Conservation (phyloP, 2,329 filamentous ascomycete species). For the Aspergillus unguis region DNA sequence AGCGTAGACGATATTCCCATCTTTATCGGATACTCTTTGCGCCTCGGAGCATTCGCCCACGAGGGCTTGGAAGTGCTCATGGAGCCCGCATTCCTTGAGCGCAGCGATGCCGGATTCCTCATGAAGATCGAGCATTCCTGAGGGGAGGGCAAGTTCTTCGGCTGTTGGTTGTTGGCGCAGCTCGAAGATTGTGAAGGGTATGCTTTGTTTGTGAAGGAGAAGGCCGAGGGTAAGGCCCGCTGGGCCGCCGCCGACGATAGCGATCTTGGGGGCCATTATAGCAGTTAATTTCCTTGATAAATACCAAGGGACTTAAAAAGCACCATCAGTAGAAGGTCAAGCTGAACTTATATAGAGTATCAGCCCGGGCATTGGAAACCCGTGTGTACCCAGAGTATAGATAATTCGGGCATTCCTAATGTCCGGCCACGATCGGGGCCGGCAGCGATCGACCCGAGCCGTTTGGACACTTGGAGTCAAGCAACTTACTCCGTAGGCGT, state of each 20-base stretch:
- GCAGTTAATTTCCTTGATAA: neutral
- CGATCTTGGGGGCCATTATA: neutral
- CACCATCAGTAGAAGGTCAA: neutral
- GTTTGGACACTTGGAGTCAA: neutral
- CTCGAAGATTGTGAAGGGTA: conserved; percentile 30
- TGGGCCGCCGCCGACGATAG: conserved; percentile 26
- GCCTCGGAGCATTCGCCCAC: conserved; percentile 5
- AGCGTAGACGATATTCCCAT: conserved; percentile 4
- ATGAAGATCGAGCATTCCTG: conserved; percentile 28
- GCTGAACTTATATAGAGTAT: neutral
- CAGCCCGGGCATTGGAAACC: neutral
- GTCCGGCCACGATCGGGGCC: neutral
- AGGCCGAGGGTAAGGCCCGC: conserved; percentile 27
- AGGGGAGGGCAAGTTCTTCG: conserved; percentile 17
- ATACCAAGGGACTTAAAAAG: neutral
- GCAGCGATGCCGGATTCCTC: conserved; percentile 26
- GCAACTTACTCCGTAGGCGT: no score
- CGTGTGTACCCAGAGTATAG: neutral
- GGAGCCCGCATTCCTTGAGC: conserved; percentile 22
- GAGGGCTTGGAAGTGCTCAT: conserved; percentile 20
- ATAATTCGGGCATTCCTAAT: neutral
- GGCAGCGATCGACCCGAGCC: neutral
- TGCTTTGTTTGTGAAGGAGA: conserved; percentile 20
- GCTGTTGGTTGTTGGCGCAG: conserved; percentile 20
- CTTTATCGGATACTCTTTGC: conserved; percentile 1